Evolutionary conservation across 1,139 yeast species (phyloP), one percentile per base, ranked within the genome.

Genomic region (Kodamaea alishanica): DNA sequence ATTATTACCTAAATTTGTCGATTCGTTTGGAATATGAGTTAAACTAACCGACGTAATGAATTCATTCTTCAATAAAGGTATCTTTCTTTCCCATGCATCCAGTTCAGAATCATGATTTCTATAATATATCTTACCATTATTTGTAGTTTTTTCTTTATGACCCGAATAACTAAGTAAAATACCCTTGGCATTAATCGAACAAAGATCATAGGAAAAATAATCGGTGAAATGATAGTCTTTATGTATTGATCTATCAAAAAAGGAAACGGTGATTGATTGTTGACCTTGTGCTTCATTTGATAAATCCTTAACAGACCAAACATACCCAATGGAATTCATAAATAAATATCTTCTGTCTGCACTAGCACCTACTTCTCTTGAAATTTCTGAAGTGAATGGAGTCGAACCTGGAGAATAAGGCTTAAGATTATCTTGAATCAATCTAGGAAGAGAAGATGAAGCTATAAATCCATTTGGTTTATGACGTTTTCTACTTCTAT

Each of bases 181-280:
- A 1, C 94, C 96, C 4, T 70, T 70, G 26, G 71, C 72, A 39
- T 82, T 82, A 52, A 92, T 68, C 1, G 88, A 77, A 25, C 96
- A 94, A 38, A 87, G 64, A 56, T 88, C 96, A 58, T 72, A 87
- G 11, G 77, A 73, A 43, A 73, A 70, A 35, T 77, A 61, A 58
- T 92, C 98, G 34, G 82, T 83, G 62, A 92, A 90, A 61, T 88
- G 94, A 52, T 87, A 88, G 51, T 88, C 96, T 41, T 82, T 78
- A 56, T 82, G 84, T n/a, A 75, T 58, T 0, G 89, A 79, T 36
- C 85, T 70, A 56, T 92, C 97, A 54, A 88, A 89, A 54, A 92
- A 92, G 9, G 90, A 79, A 1, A 90, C 89, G 0, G 96, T 88
- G 11, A 90, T 71, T 35, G 90, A 80, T 48, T 81, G 78, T 48